Conservation (phyloP, 768 basidiomycete species). For the Sutorius australiensis region DNA sequence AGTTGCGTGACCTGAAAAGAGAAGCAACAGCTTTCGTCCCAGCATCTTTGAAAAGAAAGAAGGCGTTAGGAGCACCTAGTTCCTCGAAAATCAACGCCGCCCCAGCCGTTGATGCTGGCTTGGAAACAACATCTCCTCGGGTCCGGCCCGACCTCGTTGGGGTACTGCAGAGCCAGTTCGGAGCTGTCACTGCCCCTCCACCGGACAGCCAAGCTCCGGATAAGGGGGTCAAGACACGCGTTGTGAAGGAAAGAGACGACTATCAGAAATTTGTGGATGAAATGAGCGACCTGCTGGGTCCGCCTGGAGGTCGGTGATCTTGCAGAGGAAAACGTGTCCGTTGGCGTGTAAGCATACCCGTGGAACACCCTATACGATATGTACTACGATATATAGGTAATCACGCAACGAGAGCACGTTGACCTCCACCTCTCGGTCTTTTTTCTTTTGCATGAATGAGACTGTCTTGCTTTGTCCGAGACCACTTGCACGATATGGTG, state of each 20-base stretch:
- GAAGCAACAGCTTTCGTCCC: constrained; percentile 94
- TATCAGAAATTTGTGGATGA: constrained; percentile 77
- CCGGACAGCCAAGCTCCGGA: constrained; percentile 13
- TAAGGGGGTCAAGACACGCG: constrained; percentile 21
- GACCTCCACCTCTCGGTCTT: background rate
- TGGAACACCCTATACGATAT: background rate
- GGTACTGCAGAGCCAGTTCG: constrained; percentile 58
- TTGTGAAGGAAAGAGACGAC: constrained; percentile 54
- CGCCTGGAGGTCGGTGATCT: constrained; percentile 14
- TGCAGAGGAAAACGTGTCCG: background rate
- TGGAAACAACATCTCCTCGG: constrained; percentile 26
- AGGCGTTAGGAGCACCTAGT: constrained; percentile 32
- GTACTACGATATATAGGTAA: background rate
- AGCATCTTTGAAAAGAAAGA: constrained; percentile 73
- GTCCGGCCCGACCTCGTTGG: constrained; percentile 66
- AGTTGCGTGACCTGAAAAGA: constrained; percentile 90
- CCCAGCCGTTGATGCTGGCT: constrained; percentile 43
- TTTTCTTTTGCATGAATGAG: constrained; percentile 29
- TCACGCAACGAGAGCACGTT: background rate
- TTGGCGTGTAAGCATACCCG: background rate
- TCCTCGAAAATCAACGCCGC: constrained; percentile 59
- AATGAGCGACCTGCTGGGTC: constrained; percentile 61
- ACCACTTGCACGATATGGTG: constrained; percentile 57
- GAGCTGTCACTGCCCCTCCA: constrained; percentile 32
- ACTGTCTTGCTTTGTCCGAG: constrained; percentile 60